These are phyloP conservation scores for Microbotryum silenes-acaulis DNA, from an alignment of 1,284 basidiomycete species.

Conservation along the genomic window DNA sequence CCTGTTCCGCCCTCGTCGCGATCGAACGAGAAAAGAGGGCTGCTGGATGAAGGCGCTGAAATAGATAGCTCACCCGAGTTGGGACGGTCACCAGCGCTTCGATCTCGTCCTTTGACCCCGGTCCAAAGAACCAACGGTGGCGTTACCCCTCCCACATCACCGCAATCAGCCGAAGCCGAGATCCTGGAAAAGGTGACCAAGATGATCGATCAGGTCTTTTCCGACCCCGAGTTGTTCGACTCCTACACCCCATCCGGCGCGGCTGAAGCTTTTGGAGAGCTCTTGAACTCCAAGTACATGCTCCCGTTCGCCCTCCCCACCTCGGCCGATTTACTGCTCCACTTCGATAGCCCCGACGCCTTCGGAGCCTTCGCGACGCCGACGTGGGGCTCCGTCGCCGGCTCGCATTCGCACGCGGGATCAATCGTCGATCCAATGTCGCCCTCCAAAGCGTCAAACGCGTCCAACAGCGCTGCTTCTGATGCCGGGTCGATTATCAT, in stretches of 20 bases:
- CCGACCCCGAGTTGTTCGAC: slow-evolving; percentile 11
- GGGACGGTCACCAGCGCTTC: too few species aligned
- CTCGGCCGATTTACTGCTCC: slow-evolving; percentile 24
- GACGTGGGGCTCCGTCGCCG: not conserved
- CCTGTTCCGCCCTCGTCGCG: too few species aligned
- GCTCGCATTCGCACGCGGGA: slow-evolving; percentile 8
- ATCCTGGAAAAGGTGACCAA: slow-evolving; percentile 8
- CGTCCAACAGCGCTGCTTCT: not conserved
- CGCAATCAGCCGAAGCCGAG: not conserved
- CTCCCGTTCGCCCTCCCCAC: slow-evolving; percentile 30
- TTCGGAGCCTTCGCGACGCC: slow-evolving; percentile 24
- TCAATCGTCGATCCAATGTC: slow-evolving; percentile 6
- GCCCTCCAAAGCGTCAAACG: not conserved
- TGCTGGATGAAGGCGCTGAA: too few species aligned
- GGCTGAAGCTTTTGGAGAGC: slow-evolving; percentile 18
- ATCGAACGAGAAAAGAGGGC: too few species aligned
- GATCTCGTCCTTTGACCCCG: too few species aligned
- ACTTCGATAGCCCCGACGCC: slow-evolving; percentile 16
- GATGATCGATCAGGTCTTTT: slow-evolving; percentile 26
- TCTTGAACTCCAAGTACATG: slow-evolving; percentile 32
- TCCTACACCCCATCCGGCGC: slow-evolving; percentile 18
- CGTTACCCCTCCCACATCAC: not conserved
- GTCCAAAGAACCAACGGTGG: not conserved
- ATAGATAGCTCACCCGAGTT: too few species aligned
- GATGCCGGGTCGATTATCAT: not conserved